phyloP scores from a whole-genome alignment of 441 rosid genomes.

The Syzygium malaccense region DNA sequence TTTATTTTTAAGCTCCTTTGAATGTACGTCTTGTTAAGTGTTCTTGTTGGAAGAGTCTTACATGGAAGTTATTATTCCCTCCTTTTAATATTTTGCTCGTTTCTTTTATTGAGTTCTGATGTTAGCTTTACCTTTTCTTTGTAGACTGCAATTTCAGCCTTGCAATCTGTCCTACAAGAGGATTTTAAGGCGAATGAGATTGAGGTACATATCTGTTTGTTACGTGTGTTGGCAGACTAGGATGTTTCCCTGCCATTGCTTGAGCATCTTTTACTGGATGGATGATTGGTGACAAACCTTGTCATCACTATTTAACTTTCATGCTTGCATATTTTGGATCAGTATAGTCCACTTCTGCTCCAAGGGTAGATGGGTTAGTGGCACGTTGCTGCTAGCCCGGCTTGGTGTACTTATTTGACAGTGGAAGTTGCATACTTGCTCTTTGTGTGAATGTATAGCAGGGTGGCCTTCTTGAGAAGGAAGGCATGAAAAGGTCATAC shows the following conservation, averaged over 20 bases:
- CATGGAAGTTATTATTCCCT: background rate
- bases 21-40: background rate
- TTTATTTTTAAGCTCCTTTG: background rate
- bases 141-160: slow-evolving; percentile 85
- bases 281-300: background rate
- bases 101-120: background rate
- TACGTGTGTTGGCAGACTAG: background rate
- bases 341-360: background rate
- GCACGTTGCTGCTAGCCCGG: background rate
- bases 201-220: slow-evolving; percentile 42
- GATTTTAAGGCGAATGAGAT: slow-evolving; percentile 98
- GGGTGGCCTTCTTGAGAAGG: background rate
- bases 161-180: slow-evolving; percentile 94
- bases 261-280: background rate
- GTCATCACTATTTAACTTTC: background rate
- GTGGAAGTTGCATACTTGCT: background rate
- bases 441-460: background rate
- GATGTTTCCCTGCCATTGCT: background rate
- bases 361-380: background rate
- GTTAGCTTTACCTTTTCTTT: slow-evolving; percentile 2
- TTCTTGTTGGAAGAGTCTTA: background rate
- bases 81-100: background rate
- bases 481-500: background rate
- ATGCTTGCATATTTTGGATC: background rate
- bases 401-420: background rate